Percentiles rank a stretch among this genome's conserved stretches.
Conservation (phyloP, 2,329 filamentous ascomycete genomes). For the Trichophyton verrucosum region DNA sequence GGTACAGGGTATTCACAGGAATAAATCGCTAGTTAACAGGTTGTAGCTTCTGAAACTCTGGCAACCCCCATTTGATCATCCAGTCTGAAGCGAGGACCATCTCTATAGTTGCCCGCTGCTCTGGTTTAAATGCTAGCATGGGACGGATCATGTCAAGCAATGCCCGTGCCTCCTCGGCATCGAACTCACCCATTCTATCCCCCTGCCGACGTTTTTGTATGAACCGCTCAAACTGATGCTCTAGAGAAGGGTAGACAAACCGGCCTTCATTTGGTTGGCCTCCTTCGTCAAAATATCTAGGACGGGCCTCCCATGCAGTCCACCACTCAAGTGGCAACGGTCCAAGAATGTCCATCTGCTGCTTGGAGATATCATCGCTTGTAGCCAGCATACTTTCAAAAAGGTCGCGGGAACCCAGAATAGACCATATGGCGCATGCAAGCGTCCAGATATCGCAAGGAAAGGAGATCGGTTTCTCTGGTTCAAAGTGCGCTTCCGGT, state of each 20-base stretch:
- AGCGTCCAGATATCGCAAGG: slow-evolving; percentile 21
- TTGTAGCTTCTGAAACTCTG: not conserved
- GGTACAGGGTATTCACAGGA: no score
- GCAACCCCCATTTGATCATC: not conserved
- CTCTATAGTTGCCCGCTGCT: not conserved
- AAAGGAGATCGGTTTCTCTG: slow-evolving; percentile 5
- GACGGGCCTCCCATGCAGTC: not conserved
- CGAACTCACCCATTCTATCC: not conserved
- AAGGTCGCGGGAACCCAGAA: slow-evolving; percentile 17
- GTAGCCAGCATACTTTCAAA: slow-evolving; percentile 9
- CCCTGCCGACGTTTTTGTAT: not conserved
- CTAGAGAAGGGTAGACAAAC: not conserved
- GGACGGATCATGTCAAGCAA: not conserved
- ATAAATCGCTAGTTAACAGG: no score
- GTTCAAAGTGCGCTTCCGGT: slow-evolving; percentile 8
- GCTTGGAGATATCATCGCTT: not conserved
- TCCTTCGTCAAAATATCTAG: not conserved
- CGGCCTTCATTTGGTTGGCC: not conserved
- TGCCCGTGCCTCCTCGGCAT: not conserved
- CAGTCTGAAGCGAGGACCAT: not conserved
- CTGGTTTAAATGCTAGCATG: not conserved
- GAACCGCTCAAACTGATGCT: not conserved
- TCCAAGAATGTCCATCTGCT: slow-evolving; percentile 4
- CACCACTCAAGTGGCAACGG: not conserved
- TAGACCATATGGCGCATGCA: slow-evolving; percentile 21